A percentile compares a stretch with the other conserved stretches of the same genome.
Conservation (phyloP, 1,139 yeast species). For the Yamadazyma triangularis region DNA sequence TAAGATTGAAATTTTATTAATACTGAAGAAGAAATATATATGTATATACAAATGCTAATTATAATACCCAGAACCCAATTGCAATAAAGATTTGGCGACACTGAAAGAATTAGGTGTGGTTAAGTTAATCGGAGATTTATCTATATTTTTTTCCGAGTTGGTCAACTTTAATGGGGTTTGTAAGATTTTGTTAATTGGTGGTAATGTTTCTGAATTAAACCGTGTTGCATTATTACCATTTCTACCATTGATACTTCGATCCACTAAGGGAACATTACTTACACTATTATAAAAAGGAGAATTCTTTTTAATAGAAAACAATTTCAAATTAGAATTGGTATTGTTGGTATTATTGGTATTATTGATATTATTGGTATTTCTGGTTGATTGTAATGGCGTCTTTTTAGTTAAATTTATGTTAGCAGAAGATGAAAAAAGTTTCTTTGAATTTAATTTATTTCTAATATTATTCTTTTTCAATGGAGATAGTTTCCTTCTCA, state of each 20-base stretch:
- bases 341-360: too few species aligned
- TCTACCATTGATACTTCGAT: slow-evolving; percentile 1
- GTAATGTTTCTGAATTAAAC: slow-evolving; percentile 16
- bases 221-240: slow-evolving; percentile 1
- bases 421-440: slow-evolving; percentile 6
- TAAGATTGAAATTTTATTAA: slow-evolving; percentile 6
- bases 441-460: slow-evolving; percentile 3
- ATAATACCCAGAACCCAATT: slow-evolving; percentile 29
- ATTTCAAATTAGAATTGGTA: slow-evolving; percentile 20
- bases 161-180: slow-evolving; percentile 39
- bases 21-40: slow-evolving; percentile 5
- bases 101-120: slow-evolving; percentile 45
- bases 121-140: slow-evolving; percentile 32
- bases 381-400: slow-evolving; percentile 15
- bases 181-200: slow-evolving; percentile 42
- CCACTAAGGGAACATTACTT: slow-evolving; percentile 8
- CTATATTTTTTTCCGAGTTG: slow-evolving; percentile 18
- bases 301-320: slow-evolving; percentile 30
- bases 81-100: slow-evolving; percentile 46
- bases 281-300: slow-evolving; percentile 21
- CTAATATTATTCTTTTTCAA: background rate
- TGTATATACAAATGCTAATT: slow-evolving; percentile 5
- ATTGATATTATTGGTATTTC: background rate
- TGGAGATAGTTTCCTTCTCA: slow-evolving; percentile 3
- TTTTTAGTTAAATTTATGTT: slow-evolving; percentile 12